Evolutionary conservation across 139 green algal species (phyloP).

Genomic region (Coelastrella sp.): DNA sequence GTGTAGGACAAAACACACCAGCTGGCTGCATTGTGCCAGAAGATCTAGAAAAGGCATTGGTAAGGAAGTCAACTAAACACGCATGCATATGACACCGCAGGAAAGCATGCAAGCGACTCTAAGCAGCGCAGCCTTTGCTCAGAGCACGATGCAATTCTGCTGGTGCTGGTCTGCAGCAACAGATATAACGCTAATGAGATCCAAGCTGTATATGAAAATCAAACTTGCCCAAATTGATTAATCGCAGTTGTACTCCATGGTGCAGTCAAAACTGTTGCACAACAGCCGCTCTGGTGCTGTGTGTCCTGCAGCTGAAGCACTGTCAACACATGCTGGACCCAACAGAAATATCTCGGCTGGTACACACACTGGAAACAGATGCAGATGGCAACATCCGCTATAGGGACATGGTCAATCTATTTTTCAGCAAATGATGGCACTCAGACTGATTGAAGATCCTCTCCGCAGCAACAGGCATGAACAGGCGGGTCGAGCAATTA

Average conservation of each 20-base stretch:
- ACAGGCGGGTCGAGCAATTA: too few relatives aligned
- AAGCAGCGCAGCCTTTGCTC: background rate
- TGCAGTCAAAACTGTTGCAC: background rate
- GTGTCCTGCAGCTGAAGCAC: slow-evolving; percentile 50
- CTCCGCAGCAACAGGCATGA: too few relatives aligned
- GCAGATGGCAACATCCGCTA: slow-evolving; percentile 54
- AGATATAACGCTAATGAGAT: too few relatives aligned
- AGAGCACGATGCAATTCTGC: too few relatives aligned
- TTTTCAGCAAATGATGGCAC: slow-evolving; percentile 44
- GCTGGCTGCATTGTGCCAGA: slow-evolving; percentile 57
- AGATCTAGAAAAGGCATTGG: slow-evolving; percentile 55
- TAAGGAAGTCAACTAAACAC: background rate
- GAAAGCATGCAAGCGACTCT: background rate
- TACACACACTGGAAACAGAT: slow-evolving; percentile 52
- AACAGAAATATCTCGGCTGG: slow-evolving; percentile 54
- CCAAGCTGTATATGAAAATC: background rate
- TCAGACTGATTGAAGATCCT: too few relatives aligned
- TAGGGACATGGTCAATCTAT: slow-evolving; percentile 48
- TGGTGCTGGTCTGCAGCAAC: too few relatives aligned
- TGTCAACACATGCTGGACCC: slow-evolving; percentile 47
- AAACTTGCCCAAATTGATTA: background rate
- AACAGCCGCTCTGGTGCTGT: slow-evolving; percentile 6
- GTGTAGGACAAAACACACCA: slow-evolving; percentile 43
- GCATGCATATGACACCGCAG: background rate
- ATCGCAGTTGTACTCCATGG: background rate